phyloP scores from a whole-genome alignment of 108 stramenopile genomes.

The Nitzschia sp. region DNA sequence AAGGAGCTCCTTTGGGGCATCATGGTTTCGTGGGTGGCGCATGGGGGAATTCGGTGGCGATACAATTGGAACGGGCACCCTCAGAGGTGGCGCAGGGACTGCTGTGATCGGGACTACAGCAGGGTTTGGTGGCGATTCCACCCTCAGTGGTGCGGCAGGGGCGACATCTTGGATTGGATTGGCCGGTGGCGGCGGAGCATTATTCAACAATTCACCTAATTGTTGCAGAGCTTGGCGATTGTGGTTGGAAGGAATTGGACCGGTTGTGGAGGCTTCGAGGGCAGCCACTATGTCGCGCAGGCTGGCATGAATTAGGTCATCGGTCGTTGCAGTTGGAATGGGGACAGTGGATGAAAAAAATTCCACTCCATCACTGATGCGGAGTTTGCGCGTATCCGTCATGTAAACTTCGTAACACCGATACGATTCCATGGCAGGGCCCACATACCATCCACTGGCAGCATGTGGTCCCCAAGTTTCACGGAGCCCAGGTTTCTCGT shows the following conservation, averaged over 20 bases:
- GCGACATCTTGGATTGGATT: background rate
- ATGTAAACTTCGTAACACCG: conserved; percentile 38
- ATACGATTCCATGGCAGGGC: conserved; percentile 52
- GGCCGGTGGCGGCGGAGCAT: background rate
- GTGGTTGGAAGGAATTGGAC: background rate
- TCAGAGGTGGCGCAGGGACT: too few relatives aligned
- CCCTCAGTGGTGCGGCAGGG: background rate
- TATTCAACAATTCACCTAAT: background rate
- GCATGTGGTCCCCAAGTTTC: too few relatives aligned
- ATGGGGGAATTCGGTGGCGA: too few relatives aligned
- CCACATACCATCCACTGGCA: conserved; percentile 57
- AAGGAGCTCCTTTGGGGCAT: too few relatives aligned
- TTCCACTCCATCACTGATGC: conserved; percentile 38
- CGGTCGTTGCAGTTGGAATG: conserved; percentile 16
- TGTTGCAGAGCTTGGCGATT: background rate
- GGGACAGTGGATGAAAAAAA: conserved; percentile 31
- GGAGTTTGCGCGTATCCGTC: conserved; percentile 12
- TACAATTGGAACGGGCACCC: too few relatives aligned
- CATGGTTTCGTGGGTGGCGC: too few relatives aligned
- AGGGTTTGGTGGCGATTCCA: too few relatives aligned
- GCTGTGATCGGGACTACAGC: too few relatives aligned
- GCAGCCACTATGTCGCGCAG: conserved; percentile 1
- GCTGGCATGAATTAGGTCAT: conserved; percentile 8
- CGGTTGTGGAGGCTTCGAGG: background rate
- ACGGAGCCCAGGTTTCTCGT: too few relatives aligned